These are phyloP conservation scores for Syzygium jambos DNA, from an alignment of 345 rosid genomes.

Conservation along the genomic window DNA sequence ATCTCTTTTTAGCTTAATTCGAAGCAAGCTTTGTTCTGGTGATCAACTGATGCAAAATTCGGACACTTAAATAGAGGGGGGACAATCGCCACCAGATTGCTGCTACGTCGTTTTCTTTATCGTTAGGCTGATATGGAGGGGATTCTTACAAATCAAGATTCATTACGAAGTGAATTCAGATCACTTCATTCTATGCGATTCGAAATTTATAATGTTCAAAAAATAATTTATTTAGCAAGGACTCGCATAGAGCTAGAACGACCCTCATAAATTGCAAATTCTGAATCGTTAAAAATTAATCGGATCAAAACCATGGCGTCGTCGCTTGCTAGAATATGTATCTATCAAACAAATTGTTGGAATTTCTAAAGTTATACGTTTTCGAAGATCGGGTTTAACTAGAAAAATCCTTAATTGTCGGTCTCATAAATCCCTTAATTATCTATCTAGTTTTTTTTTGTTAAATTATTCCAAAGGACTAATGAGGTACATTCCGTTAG, in stretches of 20 bases:
- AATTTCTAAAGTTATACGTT: neutral
- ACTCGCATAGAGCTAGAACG: neutral
- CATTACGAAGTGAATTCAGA: neutral
- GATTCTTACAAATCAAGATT: constrained; percentile 45
- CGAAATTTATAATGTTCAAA: neutral
- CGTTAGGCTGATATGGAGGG: constrained; percentile 38
- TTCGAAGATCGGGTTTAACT: too few species aligned
- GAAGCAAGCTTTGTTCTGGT: neutral
- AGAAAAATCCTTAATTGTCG: neutral
- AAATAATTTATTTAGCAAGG: neutral
- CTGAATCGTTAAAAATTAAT: too few species aligned
- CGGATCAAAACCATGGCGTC: neutral
- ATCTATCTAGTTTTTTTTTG: too few species aligned
- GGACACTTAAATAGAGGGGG: neutral
- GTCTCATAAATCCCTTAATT: neutral
- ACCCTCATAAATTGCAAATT: neutral
- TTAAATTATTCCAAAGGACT: neutral
- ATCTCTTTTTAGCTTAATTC: constrained; percentile 3
- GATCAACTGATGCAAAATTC: neutral
- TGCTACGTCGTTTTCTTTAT: constrained; percentile 51
- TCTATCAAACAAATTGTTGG: neutral
- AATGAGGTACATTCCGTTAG: neutral
- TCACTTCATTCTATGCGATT: neutral
- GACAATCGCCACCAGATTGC: neutral
- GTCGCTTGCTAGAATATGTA: neutral